Conservation (phyloP, 108 stramenopile genomes). For the Chaetoceros tenuissimus region DNA sequence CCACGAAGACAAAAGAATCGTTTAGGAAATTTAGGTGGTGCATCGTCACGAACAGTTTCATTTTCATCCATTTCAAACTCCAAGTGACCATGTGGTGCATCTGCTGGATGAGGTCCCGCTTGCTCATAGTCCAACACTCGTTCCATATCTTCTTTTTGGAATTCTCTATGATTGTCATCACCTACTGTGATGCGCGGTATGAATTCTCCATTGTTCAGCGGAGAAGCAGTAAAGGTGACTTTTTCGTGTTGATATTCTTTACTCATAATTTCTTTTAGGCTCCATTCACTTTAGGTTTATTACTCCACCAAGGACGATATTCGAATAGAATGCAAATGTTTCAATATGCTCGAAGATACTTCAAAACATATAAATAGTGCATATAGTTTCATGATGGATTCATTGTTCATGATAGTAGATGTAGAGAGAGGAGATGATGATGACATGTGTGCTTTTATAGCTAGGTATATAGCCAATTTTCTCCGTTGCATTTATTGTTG, state of each 20-base stretch:
- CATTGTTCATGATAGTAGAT: too few species aligned
- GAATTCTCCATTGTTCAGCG: background rate
- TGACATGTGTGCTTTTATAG: too few species aligned
- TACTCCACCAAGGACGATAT: too few species aligned
- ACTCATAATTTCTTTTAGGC: background rate
- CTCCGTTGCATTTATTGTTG: too few species aligned
- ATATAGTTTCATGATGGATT: too few species aligned
- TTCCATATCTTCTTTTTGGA: constrained; percentile 41
- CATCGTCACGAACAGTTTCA: constrained; percentile 22
- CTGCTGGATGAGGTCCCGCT: constrained; percentile 42
- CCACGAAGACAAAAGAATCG: constrained; percentile 52
- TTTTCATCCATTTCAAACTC: constrained; percentile 22
- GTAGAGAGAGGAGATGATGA: too few species aligned
- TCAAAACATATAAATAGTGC: too few species aligned
- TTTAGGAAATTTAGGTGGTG: constrained; percentile 48
- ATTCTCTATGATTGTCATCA: constrained; percentile 13
- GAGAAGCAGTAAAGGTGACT: background rate
- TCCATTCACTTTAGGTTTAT: too few species aligned
- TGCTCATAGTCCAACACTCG: constrained; percentile 69
- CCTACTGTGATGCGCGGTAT: constrained; percentile 1
- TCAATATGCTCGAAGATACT: too few species aligned
- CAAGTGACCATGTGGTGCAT: constrained; percentile 52
- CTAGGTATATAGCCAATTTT: too few species aligned
- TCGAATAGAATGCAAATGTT: too few species aligned
- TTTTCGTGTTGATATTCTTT: background rate